Evolutionary conservation across 2,329 filamentous ascomycete species (phyloP), one percentile per base, ranked within the genome.

Genomic region (Clarireedia homoeocarpa): DNA sequence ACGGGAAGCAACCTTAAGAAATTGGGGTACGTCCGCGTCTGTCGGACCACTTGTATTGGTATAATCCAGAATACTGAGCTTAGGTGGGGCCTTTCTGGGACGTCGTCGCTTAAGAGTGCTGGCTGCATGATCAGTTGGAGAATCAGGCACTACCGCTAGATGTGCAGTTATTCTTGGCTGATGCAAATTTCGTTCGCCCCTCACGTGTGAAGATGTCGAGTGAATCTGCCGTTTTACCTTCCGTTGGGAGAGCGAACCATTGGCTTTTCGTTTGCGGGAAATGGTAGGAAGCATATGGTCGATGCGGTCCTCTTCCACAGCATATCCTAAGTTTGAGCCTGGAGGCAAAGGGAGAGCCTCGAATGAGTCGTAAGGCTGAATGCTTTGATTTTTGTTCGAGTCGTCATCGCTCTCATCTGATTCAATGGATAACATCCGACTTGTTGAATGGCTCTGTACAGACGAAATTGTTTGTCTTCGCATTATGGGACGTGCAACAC

Each of bases 1-100:
- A 15, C 83, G 80, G 45, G 81, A 82, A 51, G 83, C 83, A 63
- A 86, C 75, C 58, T 75, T 81, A 36, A 86, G 70, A 59, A 86
- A 86, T 2, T 67, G 69, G 1, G 83, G 83, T 0, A 81, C 24
- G n/a, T 50, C 23, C 42, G 14, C 40, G 3, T 52, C 47, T 20
- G 40, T 36, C 14, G 44, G 27, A 12, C 23, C 38, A 34, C 64
- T 2, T 72, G 66, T 59, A 78, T 76, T 46, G 23, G 54, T 72
- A 23, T 83, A 76, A 67, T 86, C 83, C n/a, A 85, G 65, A 55
- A 86, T 84, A 61, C 83, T 78, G 20, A 86, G 72, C 20, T 67
- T 69, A 3, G 80, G 79, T n/a, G 77, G 70, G 5, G 6, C 14
- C 24, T 51, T 51, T 34, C 27, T 50, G 3, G 5, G 53, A 7